Conservation (phyloP, 1,284 basidiomycete species). For the Cutaneotrichosporon spelunceum region DNA sequence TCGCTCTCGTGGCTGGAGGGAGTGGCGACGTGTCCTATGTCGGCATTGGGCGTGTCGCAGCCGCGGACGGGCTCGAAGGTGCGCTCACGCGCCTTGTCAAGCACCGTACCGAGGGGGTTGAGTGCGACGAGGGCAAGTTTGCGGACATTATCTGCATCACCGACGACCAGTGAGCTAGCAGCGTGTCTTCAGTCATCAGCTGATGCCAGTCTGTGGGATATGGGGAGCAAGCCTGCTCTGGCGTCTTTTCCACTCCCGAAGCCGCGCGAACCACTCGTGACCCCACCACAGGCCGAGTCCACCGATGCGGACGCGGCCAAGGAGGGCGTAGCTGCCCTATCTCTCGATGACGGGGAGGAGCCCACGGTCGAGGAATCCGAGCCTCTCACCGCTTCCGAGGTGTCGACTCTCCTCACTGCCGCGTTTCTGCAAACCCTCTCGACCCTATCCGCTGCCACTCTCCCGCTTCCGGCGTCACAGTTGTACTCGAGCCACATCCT, state of each 20-base stretch:
- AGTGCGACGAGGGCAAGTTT: slow-evolving; percentile 47
- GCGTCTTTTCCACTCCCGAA: slow-evolving; percentile 30
- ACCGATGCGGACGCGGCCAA: slow-evolving; percentile 58
- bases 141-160: slow-evolving; percentile 47
- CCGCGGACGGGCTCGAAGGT: slow-evolving; percentile 39
- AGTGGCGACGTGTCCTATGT: slow-evolving; percentile 36
- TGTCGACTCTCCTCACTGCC: slow-evolving; percentile 58
- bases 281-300: slow-evolving; percentile 21
- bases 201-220: slow-evolving; percentile 44
- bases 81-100: slow-evolving; percentile 34
- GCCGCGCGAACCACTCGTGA: slow-evolving; percentile 30
- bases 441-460: slow-evolving; percentile 56
- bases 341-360: background rate
- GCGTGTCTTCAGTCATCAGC: background rate
- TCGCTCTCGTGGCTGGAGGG: slow-evolving; percentile 35
- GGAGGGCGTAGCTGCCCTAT: slow-evolving; percentile 48
- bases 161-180: slow-evolving; percentile 44
- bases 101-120: slow-evolving; percentile 31
- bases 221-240: slow-evolving; percentile 37
- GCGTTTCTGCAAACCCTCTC: slow-evolving; percentile 65
- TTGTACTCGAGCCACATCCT: slow-evolving; percentile 75
- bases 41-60: slow-evolving; percentile 43
- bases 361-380: slow-evolving; percentile 11
- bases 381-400: slow-evolving; percentile 54
- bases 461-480: slow-evolving; percentile 70